A percentile compares a stretch with the other conserved stretches of the same genome.
Conservation (phyloP, 352 stramenopile species). For the Ochromonadaceae sp. region DNA sequence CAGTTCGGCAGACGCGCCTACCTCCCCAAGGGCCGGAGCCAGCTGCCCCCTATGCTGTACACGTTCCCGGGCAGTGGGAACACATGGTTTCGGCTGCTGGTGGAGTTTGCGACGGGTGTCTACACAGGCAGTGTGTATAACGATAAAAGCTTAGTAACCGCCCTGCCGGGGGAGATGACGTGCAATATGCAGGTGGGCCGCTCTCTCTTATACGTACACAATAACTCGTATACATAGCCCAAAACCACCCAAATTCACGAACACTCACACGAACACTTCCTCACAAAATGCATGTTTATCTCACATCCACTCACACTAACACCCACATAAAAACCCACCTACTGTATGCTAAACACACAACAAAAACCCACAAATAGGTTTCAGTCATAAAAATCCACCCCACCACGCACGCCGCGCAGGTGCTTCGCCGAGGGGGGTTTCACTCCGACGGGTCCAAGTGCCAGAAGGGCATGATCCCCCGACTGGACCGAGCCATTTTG, state of each 20-base stretch:
- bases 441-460: neutral
- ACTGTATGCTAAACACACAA: no score
- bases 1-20: no score
- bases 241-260: no score
- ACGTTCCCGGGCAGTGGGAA: constrained; percentile 27
- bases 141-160: constrained; percentile 11
- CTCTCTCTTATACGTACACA: no score
- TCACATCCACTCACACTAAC: no score
- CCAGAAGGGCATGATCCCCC: constrained; percentile 9
- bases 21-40: neutral
- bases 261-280: no score
- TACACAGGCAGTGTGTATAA: constrained; percentile 26
- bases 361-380: constrained; percentile 8
- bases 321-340: no score
- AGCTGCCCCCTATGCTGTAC: constrained; percentile 3
- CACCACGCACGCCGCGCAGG: neutral
- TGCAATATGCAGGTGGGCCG: constrained; percentile 17
- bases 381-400: constrained; percentile 4
- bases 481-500: constrained; percentile 9
- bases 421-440: neutral
- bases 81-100: constrained; percentile 24
- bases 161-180: constrained; percentile 14
- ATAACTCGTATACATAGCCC: no score
- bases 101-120: constrained; percentile 22
- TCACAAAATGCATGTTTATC: no score